These are phyloP conservation scores for Nicotiana undulata DNA, from an alignment of 257 asterid species.

Conservation along the genomic window DNA sequence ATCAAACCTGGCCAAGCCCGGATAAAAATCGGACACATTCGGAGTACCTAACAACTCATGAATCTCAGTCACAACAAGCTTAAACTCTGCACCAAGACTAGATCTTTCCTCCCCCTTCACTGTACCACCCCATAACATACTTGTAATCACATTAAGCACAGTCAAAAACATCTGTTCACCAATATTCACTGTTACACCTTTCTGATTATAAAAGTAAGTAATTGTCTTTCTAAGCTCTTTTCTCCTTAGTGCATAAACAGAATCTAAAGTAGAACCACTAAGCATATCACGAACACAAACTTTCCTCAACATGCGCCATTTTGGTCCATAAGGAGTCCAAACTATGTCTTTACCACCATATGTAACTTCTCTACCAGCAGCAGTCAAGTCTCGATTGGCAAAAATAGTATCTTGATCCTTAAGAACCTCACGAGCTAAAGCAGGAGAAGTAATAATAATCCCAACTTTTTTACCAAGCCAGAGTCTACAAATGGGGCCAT, in stretches of 20 bases:
- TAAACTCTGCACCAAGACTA: slow-evolving; percentile 50
- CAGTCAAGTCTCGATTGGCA: slow-evolving; percentile 71
- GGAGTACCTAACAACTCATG: slow-evolving; percentile 47
- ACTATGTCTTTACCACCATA: slow-evolving; percentile 66
- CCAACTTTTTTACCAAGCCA: slow-evolving; percentile 50
- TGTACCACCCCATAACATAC: slow-evolving; percentile 79
- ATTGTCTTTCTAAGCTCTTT: slow-evolving; percentile 40
- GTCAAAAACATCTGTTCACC: slow-evolving; percentile 65
- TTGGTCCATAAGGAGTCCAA: slow-evolving; percentile 67
- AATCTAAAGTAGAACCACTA: slow-evolving; percentile 33
- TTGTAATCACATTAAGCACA: slow-evolving; percentile 63
- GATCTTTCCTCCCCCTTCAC: slow-evolving; percentile 47
- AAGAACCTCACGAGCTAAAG: slow-evolving; percentile 45
- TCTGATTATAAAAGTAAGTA: slow-evolving; percentile 22
- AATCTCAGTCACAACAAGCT: slow-evolving; percentile 42
- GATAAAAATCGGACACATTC: slow-evolving; percentile 61
- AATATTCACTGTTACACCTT: slow-evolving; percentile 33
- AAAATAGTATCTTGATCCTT: slow-evolving; percentile 55
- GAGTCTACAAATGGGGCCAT: slow-evolving; percentile 56
- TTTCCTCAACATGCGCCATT: slow-evolving; percentile 71
- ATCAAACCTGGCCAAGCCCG: slow-evolving; percentile 52
- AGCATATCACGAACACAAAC: slow-evolving; percentile 66
- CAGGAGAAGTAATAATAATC: slow-evolving; percentile 48
- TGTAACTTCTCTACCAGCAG: slow-evolving; percentile 41
- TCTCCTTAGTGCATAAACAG: slow-evolving; percentile 44